Evolutionary conservation across 495 filamentous ascomycete species (phyloP).

Genomic region (Penicillium subrubescens): DNA sequence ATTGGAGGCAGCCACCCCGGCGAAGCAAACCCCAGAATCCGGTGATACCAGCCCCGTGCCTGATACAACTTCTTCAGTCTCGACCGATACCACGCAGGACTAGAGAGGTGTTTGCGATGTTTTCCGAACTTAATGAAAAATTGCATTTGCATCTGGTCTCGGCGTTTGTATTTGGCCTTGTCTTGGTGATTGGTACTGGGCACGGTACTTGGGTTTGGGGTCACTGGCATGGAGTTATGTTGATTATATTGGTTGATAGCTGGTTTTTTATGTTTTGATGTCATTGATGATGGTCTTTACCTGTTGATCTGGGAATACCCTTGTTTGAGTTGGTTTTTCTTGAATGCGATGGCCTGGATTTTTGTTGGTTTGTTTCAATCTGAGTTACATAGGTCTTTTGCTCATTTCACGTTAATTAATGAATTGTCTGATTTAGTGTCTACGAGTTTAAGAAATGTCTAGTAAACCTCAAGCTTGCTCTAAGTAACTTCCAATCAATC

Average conservation of each 20-base stretch:
- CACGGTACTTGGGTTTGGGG: neutral
- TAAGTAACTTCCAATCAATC: neutral
- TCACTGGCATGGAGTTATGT: conserved; percentile 4
- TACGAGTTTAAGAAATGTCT: conserved; percentile 17
- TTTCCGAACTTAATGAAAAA: neutral
- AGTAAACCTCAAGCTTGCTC: neutral
- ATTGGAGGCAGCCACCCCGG: conserved; percentile 29
- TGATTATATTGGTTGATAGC: neutral
- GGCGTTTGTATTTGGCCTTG: conserved; percentile 20
- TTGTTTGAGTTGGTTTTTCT: neutral
- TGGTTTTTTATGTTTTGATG: neutral
- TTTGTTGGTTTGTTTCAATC: neutral
- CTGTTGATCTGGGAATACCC: conserved; percentile 1
- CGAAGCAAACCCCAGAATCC: neutral
- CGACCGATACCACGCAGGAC: neutral
- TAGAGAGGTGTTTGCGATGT: conserved; percentile 8
- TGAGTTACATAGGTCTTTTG: neutral
- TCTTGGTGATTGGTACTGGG: conserved; percentile 2
- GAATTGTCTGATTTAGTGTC: neutral
- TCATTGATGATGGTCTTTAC: neutral
- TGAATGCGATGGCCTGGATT: neutral
- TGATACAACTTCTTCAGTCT: neutral
- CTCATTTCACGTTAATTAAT: conserved; percentile 16
- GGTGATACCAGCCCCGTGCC: neutral
- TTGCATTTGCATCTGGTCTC: conserved; percentile 26